Evolutionary conservation across 768 basidiomycete genomes (phyloP), one percentile per base, ranked within the genome.

Genomic region (Porphyrellus cyaneotinctus): DNA sequence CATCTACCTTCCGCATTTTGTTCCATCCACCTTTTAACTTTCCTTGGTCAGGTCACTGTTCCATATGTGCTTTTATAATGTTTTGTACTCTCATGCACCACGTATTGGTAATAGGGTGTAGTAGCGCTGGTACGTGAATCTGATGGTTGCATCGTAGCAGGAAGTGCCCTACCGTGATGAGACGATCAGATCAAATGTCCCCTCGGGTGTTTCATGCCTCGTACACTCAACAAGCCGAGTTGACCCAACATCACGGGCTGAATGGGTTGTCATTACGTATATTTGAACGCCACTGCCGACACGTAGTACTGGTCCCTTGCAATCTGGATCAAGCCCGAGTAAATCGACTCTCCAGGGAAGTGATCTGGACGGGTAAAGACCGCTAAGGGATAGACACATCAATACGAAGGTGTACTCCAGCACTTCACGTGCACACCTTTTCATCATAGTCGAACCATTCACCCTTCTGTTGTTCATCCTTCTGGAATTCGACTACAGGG

Each of bases 381-480:
- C 78, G 75, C 88, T 87, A 53, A 56, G 46, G 54, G 32, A 48
- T 42, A 45, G 30, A 37, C 11, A 11, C 5, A 33, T 59, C 4
- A 23, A 52, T 48, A 32, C 14, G 23, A 39, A 26, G n/a, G 17
- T 15, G 7, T 17, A 24, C 7, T 22, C 22, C 31, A 22, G 26
- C 30, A 31, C 24, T 13, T 26, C 17, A 20, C 18, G 17, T 32
- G 44, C 52, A 39, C 55, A 86, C 92, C 79, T 93, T 91, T 68
- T 95, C 92, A 59, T 95, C 92, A 59, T 95, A 95, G 61, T 94
- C 92, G 13, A 75, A 80, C 93, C 93, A 95, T 52, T 68, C 66
- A 65, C 85, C 23, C 38, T 38, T 38, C 37, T 1, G 18, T 20
- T 11, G 18, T 38, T 11, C 83, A 28, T 26, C 43, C 0, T 62